Evolutionary conservation across 441 rosid genomes (phyloP), one percentile per base, ranked within the genome.

Genomic region (Jatropha multifida): DNA sequence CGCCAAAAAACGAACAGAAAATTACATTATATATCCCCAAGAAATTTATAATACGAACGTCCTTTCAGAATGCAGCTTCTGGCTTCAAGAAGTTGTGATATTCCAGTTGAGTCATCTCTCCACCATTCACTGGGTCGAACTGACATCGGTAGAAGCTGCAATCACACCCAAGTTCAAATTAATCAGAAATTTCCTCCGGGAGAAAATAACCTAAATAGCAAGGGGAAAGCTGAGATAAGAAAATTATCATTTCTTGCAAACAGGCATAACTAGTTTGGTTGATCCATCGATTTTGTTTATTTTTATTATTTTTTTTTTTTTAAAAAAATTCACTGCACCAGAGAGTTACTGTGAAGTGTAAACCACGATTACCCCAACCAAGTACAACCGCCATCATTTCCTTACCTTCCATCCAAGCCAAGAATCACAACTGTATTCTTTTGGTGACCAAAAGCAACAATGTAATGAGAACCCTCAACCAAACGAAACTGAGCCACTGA

Each of bases 331-430:
- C 23, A 13, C 13, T n/a, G 1, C 44, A 46, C 10, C 5, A 48
- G 4, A 12, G 14, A 2, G 52, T 48, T 48, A 48, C 5, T 48
- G 52, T 48, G 10, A 48, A 15, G 3, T 4, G 3, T 64, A 15
- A 64, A n/a, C 2, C 32, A 32, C 32, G 0, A 32, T 32, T 32
- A 1, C 32, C 32, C 32, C 32, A 32, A 32, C 32, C 32, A 32
- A 32, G 32, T 32, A 32, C 32, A 51, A 51, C 1, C 55, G 38
- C 20, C 63, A 56, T 6, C 27, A 40, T 55, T 72, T 46, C 27
- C 78, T 66, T 85, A 92, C 99, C 99, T 93, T 76, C 99, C 99
- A 83, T 93, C 98, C 83, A 92, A 82, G 82, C 99, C 98, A 75
- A 95, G 90, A 78, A 95, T 90, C 59, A 93, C 87, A 37, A 95